These are phyloP conservation scores for Apodospora peruviana DNA, from an alignment of 495 filamentous ascomycete species.

Conservation along the genomic window DNA sequence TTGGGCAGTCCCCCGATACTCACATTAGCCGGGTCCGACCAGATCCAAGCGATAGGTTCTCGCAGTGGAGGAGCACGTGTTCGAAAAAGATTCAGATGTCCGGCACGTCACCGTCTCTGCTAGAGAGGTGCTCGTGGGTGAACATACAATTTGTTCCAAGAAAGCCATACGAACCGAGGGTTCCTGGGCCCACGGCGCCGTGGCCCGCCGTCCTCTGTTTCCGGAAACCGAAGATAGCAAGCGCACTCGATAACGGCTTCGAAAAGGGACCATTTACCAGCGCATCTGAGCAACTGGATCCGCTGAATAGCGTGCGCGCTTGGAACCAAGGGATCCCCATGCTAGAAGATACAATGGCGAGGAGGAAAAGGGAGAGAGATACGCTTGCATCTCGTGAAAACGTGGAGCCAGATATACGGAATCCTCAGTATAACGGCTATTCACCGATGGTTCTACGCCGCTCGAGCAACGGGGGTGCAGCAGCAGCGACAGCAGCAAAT, in stretches of 20 bases:
- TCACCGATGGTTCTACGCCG: conserved; percentile 42
- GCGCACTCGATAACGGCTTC: conserved; percentile 9
- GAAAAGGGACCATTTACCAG: conserved; percentile 9
- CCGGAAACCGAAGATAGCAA: conserved; percentile 28
- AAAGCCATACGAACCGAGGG: conserved; percentile 33
- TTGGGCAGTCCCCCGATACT: conserved; percentile 43
- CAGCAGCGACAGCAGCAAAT: conserved; percentile 51
- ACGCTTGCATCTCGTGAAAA: conserved; percentile 39
- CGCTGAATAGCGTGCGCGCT: conserved; percentile 59
- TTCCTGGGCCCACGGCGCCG: conserved; percentile 32
- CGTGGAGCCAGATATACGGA: conserved; percentile 30
- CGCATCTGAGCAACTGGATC: conserved; percentile 43
- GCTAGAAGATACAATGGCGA: conserved; percentile 38
- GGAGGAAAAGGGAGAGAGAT: conserved; percentile 50
- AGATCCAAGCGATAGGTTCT: conserved; percentile 32
- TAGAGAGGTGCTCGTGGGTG: conserved; percentile 30
- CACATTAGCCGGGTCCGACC: conserved; percentile 31
- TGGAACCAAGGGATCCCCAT: conserved; percentile 56
- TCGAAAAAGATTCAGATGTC: conserved; percentile 36
- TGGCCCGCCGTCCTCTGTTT: conserved; percentile 51
- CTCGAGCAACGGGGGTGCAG: conserved; percentile 44
- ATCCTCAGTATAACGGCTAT: conserved; percentile 27
- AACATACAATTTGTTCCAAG: conserved; percentile 27
- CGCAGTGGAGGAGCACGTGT: conserved; percentile 35
- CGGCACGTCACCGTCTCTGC: conserved; percentile 31